Conservation (phyloP, 208 protist genomes). For the Spongospora subterranea region DNA sequence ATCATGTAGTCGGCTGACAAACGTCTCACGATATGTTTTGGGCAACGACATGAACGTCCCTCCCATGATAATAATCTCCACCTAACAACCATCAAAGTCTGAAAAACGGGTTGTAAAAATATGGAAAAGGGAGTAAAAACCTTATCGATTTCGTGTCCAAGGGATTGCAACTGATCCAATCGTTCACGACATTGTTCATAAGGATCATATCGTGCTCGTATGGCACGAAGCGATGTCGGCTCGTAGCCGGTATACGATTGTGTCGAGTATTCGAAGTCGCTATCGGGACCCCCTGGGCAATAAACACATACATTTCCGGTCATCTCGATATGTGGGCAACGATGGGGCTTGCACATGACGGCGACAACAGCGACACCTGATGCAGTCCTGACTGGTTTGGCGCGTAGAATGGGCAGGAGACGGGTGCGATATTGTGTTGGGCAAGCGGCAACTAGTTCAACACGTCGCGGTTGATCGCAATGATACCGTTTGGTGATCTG, state of each 20-base stretch:
- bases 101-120: neutral
- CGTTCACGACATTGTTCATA: slow-evolving; percentile 82
- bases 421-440: slow-evolving; percentile 41
- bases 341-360: slow-evolving; percentile 93
- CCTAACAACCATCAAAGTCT: neutral
- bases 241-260: slow-evolving; percentile 90
- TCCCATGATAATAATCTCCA: slow-evolving; percentile 98
- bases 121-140: slow-evolving; percentile 58
- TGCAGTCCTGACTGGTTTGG: slow-evolving; percentile 87
- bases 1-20: slow-evolving; percentile 86
- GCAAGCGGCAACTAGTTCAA: slow-evolving; percentile 54
- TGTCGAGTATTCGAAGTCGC: slow-evolving; percentile 91
- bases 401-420: slow-evolving; percentile 80
- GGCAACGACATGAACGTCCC: slow-evolving; percentile 98
- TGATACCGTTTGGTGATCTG: slow-evolving; percentile 1
- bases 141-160: slow-evolving; percentile 86
- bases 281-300: slow-evolving; percentile 90
- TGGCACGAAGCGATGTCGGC: slow-evolving; percentile 90
- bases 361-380: slow-evolving; percentile 78
- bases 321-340: slow-evolving; percentile 89
- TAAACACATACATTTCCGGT: slow-evolving; percentile 86
- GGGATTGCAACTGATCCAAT: slow-evolving; percentile 84
- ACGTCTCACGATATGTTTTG: slow-evolving; percentile 87
- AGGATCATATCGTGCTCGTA: slow-evolving; percentile 89
- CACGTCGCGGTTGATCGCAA: slow-evolving; percentile 16